phyloP scores from a whole-genome alignment of 495 filamentous ascomycete species.

The Xylaria sp. region DNA sequence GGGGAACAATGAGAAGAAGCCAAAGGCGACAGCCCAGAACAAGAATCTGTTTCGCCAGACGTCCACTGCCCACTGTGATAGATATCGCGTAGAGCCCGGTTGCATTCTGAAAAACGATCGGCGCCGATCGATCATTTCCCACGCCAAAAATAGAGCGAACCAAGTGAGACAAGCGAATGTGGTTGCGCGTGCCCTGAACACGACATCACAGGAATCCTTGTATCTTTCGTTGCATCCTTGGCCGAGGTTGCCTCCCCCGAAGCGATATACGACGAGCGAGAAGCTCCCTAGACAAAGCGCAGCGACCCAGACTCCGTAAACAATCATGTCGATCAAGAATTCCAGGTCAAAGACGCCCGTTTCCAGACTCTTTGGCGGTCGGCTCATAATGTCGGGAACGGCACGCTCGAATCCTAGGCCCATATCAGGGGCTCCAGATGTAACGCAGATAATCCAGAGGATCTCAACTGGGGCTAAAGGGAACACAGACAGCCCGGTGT shows the following conservation, averaged over 20 bases:
- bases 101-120: slow-evolving; percentile 74
- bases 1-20: slow-evolving; percentile 75
- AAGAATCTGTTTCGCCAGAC: slow-evolving; percentile 77
- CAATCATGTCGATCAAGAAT: slow-evolving; percentile 69
- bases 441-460: slow-evolving; percentile 81
- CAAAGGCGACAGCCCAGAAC: slow-evolving; percentile 71
- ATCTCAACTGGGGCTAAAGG: slow-evolving; percentile 76
- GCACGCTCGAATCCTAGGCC: slow-evolving; percentile 75
- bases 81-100: slow-evolving; percentile 57
- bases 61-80: slow-evolving; percentile 60
- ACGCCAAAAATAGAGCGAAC: slow-evolving; percentile 76
- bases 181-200: slow-evolving; percentile 75
- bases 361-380: slow-evolving; percentile 69
- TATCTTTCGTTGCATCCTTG: slow-evolving; percentile 67
- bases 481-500: slow-evolving; percentile 68
- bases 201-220: slow-evolving; percentile 62
- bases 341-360: slow-evolving; percentile 74
- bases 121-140: slow-evolving; percentile 75
- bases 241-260: slow-evolving; percentile 70
- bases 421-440: slow-evolving; percentile 76
- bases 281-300: slow-evolving; percentile 71
- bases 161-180: slow-evolving; percentile 76
- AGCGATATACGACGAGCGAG: slow-evolving; percentile 68
- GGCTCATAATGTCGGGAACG: slow-evolving; percentile 69
- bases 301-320: slow-evolving; percentile 76